Conservation (phyloP, 176 grass and related monocot genomes). For the Oryza longistaminata region DNA sequence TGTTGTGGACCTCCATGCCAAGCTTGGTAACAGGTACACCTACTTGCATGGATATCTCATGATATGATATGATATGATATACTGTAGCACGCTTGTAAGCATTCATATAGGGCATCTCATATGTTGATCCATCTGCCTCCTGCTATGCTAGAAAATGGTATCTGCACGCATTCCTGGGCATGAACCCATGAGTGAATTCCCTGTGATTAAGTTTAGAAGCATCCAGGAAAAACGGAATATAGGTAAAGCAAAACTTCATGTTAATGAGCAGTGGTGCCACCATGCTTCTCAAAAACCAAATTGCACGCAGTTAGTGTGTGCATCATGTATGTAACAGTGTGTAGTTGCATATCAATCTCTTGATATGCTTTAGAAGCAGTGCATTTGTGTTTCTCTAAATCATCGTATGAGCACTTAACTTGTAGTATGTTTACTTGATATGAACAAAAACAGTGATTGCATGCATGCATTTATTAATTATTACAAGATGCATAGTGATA, state of each 20-base stretch:
- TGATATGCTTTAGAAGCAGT: not conserved
- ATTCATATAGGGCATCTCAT: not conserved
- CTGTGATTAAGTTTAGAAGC: not conserved
- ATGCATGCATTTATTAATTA: not conserved
- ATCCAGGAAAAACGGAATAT: not conserved
- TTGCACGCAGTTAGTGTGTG: not conserved
- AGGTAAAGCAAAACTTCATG: not conserved
- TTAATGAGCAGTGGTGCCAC: not conserved
- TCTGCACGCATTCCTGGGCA: not conserved
- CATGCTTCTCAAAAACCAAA: not conserved
- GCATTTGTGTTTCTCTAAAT: not conserved
- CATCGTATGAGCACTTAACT: not conserved
- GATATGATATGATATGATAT: not conserved
- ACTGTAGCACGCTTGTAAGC: not conserved
- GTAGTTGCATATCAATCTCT: not conserved
- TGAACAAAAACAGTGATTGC: not conserved
- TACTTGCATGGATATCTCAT: not conserved
- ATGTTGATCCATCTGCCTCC: not conserved
- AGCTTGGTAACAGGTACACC: constrained; percentile 63
- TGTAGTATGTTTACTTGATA: not conserved
- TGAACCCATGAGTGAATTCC: not conserved
- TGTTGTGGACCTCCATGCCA: constrained; percentile 75
- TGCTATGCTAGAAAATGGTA: not conserved
- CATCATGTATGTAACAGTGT: not conserved
- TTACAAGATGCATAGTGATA: not conserved